Evolutionary conservation across 2,329 filamentous ascomycete species (phyloP), one percentile per base, ranked within the genome.

Genomic region (Didymella pomorum): DNA sequence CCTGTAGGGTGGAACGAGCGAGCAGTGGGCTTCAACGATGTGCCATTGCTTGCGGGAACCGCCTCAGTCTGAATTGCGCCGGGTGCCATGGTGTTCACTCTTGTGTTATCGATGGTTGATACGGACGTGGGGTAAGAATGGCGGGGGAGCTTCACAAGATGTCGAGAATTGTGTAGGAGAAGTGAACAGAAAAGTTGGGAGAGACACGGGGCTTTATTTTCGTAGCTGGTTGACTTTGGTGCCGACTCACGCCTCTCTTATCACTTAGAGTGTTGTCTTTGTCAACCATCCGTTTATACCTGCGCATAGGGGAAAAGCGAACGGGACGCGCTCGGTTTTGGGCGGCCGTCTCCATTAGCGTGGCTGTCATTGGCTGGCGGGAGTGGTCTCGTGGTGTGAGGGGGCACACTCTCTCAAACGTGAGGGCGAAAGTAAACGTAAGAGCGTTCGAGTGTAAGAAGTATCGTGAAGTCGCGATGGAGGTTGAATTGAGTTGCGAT

Each of bases 1-100:
- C 72, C 75, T 18, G 74, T 68, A 18, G 75, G 75, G 56, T 76
- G 70, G 63, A 77, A 77, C 2, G 74, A 62, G 58, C 71, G 74
- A n/a, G 75, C 75, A 21, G 75, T 77, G 20, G 75, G 65, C 67
- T 76, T 77, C 58, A 77, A 53, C 8, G 65, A 47, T 20, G 71
- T 72, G 53, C 65, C 67, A 58, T 73, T 75, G 64, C 60, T 61
- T 11, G 67, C 63, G 46, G 66, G 43, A 6, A 64, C 41, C 43
- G 58, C 61, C 49, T 69, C 67, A 56, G 65, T 67, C 31, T 72
- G 69, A 42, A 76, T 64, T 62, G 72, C 67, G 65, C 73, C 69
- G 46, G 73, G 73, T 58, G 74, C 71, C 74, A 76, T 76, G 65
- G 33, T 73, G 42, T 47, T 31, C 43, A 59, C 41, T 42, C 39